These are phyloP conservation scores for Solanum paucissectum DNA, from an alignment of 257 asterid species.

Conservation along the genomic window DNA sequence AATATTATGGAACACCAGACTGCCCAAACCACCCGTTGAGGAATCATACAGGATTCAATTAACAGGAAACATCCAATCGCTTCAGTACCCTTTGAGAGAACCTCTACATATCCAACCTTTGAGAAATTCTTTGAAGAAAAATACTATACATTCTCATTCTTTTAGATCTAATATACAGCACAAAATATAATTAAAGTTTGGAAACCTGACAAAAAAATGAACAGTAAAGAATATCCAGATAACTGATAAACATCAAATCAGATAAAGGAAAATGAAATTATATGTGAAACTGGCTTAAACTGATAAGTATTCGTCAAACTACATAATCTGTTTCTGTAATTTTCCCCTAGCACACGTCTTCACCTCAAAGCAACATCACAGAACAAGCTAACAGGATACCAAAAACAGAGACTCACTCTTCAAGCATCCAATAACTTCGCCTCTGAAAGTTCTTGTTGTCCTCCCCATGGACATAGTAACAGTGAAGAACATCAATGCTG, in stretches of 20 bases:
- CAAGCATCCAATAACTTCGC: conserved; percentile 27
- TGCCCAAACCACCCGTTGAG: neutral
- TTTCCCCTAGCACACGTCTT: neutral
- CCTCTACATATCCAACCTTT: neutral
- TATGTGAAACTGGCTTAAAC: neutral
- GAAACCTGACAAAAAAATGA: neutral
- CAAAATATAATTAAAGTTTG: neutral
- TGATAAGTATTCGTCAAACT: neutral
- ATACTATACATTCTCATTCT: neutral
- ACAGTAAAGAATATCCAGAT: neutral
- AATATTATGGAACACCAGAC: neutral
- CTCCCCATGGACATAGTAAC: conserved; percentile 25
- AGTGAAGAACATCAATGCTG: conserved; percentile 17
- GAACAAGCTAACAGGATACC: neutral
- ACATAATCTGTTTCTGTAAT: neutral
- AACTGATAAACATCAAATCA: neutral
- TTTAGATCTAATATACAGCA: neutral
- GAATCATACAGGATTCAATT: neutral
- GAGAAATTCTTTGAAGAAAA: neutral
- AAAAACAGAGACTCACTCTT: conserved; percentile 3
- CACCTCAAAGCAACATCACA: neutral
- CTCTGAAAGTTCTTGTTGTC: conserved; percentile 20
- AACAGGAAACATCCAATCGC: neutral
- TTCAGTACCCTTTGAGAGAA: neutral
- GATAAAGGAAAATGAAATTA: neutral